Evolutionary conservation across 441 rosid species (phyloP).

Genomic region (Pelargonium fulgidum): DNA sequence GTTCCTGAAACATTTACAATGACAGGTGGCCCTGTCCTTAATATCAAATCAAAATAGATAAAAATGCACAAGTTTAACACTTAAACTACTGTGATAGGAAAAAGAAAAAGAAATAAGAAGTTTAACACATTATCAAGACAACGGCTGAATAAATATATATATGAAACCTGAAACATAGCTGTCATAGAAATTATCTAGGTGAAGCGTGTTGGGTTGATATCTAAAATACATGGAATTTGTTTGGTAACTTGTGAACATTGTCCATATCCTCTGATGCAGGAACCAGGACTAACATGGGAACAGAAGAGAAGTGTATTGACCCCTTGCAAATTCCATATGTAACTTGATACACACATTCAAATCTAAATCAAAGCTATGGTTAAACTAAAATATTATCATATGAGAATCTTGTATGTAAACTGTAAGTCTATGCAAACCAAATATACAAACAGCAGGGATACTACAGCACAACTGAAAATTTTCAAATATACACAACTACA

Average conservation of each 20-base stretch:
- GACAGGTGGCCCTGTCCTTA: conserved; percentile 9
- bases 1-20: conserved; percentile 51
- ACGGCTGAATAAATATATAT: neutral
- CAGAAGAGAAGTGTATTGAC: neutral
- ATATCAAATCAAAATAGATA: conserved; percentile 11
- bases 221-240: neutral
- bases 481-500: conserved; percentile 1
- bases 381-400: too few relatives aligned
- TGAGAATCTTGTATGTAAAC: too few relatives aligned
- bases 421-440: too few relatives aligned
- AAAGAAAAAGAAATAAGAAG: too few relatives aligned
- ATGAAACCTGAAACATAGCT: neutral
- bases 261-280: neutral
- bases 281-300: neutral
- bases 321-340: too few relatives aligned
- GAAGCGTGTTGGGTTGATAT: neutral
- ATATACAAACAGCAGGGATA: neutral
- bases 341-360: too few relatives aligned
- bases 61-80: conserved; percentile 2
- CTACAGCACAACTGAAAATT: neutral
- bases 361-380: too few relatives aligned
- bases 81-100: too few relatives aligned
- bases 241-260: neutral
- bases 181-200: neutral
- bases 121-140: neutral